Conservation (phyloP, 1,139 yeast species). For the Scheffersomyces insectosa region DNA sequence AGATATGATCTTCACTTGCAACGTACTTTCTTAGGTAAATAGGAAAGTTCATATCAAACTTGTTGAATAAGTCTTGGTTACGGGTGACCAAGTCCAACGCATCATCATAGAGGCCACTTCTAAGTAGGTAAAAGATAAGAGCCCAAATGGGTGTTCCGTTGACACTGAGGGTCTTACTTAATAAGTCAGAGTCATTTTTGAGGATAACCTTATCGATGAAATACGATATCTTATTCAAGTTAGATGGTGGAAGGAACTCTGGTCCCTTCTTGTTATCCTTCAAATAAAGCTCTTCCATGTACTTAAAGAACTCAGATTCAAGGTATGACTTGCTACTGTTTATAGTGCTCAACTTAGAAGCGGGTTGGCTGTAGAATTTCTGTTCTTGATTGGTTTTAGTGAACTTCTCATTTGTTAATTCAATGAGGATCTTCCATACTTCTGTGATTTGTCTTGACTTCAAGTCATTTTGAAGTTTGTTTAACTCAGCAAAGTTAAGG, state of each 20-base stretch:
- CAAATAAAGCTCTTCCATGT: constrained; percentile 70
- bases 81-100: constrained; percentile 52
- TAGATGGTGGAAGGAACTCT: constrained; percentile 56
- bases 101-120: constrained; percentile 81
- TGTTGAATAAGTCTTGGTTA: constrained; percentile 60
- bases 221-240: constrained; percentile 67
- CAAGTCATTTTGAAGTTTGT: constrained; percentile 50
- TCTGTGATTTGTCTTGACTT: constrained; percentile 66
- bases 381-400: constrained; percentile 46
- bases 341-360: constrained; percentile 45
- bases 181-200: constrained; percentile 33
- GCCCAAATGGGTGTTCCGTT: constrained; percentile 96
- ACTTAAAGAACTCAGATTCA: constrained; percentile 75
- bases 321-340: constrained; percentile 60
- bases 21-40: constrained; percentile 73
- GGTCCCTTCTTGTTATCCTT: constrained; percentile 59
- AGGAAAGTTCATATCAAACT: constrained; percentile 84
- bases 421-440: constrained; percentile 59
- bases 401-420: constrained; percentile 38
- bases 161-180: constrained; percentile 44
- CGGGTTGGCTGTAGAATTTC: constrained; percentile 29
- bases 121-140: constrained; percentile 72
- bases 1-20: constrained; percentile 41
- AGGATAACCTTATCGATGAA: constrained; percentile 58
- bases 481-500: constrained; percentile 54